Conservation (phyloP, 495 filamentous ascomycete genomes). For the Aspergillus wentii region DNA sequence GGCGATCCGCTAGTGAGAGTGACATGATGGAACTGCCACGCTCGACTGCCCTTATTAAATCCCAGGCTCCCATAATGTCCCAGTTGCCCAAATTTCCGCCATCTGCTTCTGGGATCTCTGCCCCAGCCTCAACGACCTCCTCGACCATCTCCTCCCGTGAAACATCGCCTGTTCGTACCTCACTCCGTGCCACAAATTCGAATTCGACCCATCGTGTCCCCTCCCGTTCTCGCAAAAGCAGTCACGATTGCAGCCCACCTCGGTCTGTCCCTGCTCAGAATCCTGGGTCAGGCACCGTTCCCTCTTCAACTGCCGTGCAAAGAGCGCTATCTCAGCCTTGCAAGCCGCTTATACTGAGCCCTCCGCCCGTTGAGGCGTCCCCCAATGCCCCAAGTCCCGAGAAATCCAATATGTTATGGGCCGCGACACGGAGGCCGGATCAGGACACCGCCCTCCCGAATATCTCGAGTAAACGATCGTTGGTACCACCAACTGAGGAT, state of each 20-base stretch:
- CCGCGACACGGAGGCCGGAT: constrained; percentile 41
- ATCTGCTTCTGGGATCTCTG: constrained; percentile 25
- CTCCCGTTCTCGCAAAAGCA: constrained; percentile 63
- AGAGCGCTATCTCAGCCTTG: constrained; percentile 60
- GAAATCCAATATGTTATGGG: constrained; percentile 62
- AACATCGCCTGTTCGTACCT: constrained; percentile 39
- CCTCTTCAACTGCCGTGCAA: constrained; percentile 57
- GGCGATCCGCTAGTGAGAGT: constrained; percentile 25
- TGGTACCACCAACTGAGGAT: constrained; percentile 24
- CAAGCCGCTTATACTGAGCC: constrained; percentile 52
- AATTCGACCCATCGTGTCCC: constrained; percentile 24
- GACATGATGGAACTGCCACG: constrained; percentile 30
- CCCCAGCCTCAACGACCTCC: constrained; percentile 30
- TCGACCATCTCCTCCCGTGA: constrained; percentile 48
- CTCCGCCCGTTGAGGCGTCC: constrained; percentile 48
- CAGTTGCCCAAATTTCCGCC: constrained; percentile 36
- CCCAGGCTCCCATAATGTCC: constrained; percentile 23
- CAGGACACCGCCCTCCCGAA: constrained; percentile 33
- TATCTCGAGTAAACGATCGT: constrained; percentile 38
- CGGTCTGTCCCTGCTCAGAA: constrained; percentile 43
- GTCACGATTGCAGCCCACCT: constrained; percentile 63
- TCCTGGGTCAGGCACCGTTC: constrained; percentile 35
- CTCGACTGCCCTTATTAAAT: constrained; percentile 21
- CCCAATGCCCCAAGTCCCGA: constrained; percentile 56
- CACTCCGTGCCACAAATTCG: constrained; percentile 28